Evolutionary conservation across 306 rosid species (phyloP), one percentile per base, ranked within the genome.

Genomic region (Quercus cerris): DNA sequence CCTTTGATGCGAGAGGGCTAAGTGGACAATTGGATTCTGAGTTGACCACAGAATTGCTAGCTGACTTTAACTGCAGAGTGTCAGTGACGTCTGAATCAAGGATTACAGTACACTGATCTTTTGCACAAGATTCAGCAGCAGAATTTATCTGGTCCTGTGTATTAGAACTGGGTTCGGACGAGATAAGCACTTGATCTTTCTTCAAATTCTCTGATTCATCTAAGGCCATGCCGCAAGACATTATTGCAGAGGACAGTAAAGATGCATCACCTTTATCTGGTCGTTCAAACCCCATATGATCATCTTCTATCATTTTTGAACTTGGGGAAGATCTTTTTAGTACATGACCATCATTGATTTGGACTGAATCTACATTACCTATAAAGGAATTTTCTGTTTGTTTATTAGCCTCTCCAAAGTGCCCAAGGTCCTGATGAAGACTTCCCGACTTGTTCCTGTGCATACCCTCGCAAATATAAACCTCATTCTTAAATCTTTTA

Each of bases 401-500:
- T 7, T 73, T 74, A 46, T 79, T 78, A 38, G 82, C 80, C 78
- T 85, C 86, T 41, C 73, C 78, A 38, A 87, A 73, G 77, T 70
- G 69, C 23, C 84, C 76, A 44, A 89, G 84, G 84, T 87, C 87
- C 76, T 84, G 83, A 77, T 81, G 80, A 82, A 84, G 83, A 80
- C 85, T 85, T 78, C 77, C 10, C 14, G 84, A 76, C 70, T 81
- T 74, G 63, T 83, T 87, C 73, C 75, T 62, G 23, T 69, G 75
- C 51, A 89, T 31, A 63, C 80, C 84, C 75, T 91, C 86, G 27
- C 84, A 80, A 33, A 78, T 51, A 41, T 75, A 71, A 71, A 88
- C 90, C 83, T 93, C 96, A 30, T 80, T 86, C 67, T 75, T 86
- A 74, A 89, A 89, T 70, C 64, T 89, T 30, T 85, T 64, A 27